Evolutionary conservation across 805 yeast species (phyloP).

Genomic region (Saccharomycopsis malanga): DNA sequence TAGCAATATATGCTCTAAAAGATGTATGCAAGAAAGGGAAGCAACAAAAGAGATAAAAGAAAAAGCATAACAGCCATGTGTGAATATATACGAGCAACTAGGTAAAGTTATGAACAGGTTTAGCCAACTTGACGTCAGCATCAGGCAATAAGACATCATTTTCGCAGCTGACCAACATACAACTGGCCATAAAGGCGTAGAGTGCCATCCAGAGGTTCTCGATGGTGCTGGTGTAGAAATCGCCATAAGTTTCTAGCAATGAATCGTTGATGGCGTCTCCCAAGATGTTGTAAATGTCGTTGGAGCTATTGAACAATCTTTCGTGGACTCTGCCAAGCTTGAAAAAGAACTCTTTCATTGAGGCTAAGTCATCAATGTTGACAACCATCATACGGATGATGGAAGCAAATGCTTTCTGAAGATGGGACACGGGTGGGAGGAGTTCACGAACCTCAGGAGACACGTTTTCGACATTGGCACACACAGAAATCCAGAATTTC

Average conservation of each 20-base stretch:
- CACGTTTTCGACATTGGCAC: background rate
- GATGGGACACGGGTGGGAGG: conserved; percentile 5
- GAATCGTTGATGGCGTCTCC: conserved; percentile 7
- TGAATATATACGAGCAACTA: background rate
- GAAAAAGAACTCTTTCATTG: conserved; percentile 10
- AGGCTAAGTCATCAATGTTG: conserved; percentile 5
- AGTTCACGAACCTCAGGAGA: background rate
- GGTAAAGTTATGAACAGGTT: background rate
- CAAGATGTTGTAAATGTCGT: conserved; percentile 1
- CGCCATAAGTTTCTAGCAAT: conserved; percentile 4
- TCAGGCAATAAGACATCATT: background rate
- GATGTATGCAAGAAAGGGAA: too few relatives aligned
- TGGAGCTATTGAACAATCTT: conserved; percentile 5
- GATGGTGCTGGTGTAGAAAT: background rate
- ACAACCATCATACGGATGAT: conserved; percentile 3
- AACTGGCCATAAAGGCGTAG: conserved; percentile 3
- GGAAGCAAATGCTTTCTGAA: conserved; percentile 4
- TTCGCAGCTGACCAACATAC: conserved; percentile 9
- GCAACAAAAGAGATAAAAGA: background rate
- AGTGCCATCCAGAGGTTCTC: conserved; percentile 9
- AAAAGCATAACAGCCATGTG: background rate
- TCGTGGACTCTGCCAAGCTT: conserved; percentile 10
- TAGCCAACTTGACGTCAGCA: background rate
- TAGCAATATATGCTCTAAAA: too few relatives aligned
- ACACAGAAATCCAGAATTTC: conserved; percentile 1